Base-by-base conservation (phyloP, 306 rosid genomes). In the Fragaria iinumae region DNA sequence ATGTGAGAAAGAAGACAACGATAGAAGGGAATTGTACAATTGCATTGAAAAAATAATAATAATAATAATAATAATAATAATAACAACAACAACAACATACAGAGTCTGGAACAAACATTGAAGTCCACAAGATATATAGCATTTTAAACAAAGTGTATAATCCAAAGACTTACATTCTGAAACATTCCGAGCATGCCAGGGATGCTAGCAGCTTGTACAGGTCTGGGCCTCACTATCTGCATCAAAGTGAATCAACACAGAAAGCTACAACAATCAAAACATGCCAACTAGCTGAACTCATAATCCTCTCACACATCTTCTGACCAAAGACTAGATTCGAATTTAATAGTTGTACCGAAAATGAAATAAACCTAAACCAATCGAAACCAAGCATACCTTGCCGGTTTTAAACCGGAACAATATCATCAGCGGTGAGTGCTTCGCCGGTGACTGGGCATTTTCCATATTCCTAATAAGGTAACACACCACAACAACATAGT, bases 111-210 rank as follows among this genome's bases (percentile, higher is more conserved):
- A n/a, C 36, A 36, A 72, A 72, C 53, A 73, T 21, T 14, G 21
- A 72, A 55, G 8, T 20, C 34, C 7, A 29, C 45, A 29, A 18
- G 23, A 70, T 9, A 48, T 16, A 29, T 7, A 17, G 74, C 41
- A 44, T n/a, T n/a, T n/a, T 12, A 41, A 1, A 70, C 13, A 55
- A 13, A 57, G 73, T 29, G 75, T 50, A 72, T 13, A 78, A 68
- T 57, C 63, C 17, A 69, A 78, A 57, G 36, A 49, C 94, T 82
- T 92, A 96, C 99, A 82, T 88, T 90, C 86, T 92, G 98, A 86
- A 96, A 92, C 97, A 96, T 91, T 81, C 96, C 97, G 29, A 96
- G 96, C 99, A 96, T 96, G 79, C 99, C 98, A 48, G 98, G 99
- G 69, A 96, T 92, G 83, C 99, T 96, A 79, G 99, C 99, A 80